Percentiles rank a stretch among this genome's conserved stretches.
Conservation (phyloP, 2,329 filamentous ascomycete species). For the Botryosphaeria dothidea region DNA sequence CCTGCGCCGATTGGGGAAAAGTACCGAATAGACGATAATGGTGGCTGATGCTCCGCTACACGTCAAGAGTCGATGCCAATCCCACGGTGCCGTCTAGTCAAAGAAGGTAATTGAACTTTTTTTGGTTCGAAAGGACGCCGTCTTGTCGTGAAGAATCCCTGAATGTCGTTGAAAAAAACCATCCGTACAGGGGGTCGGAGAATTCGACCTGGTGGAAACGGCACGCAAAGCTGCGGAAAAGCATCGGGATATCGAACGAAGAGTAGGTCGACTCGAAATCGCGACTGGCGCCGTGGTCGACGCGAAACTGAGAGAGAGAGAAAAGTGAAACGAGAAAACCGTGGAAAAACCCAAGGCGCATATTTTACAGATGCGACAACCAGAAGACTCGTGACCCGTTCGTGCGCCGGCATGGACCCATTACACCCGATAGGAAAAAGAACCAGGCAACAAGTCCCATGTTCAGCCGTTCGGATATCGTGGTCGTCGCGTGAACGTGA, state of each 20-base stretch:
- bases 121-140: constrained; percentile 13
- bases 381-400: constrained; percentile 18
- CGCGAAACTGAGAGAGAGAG: constrained; percentile 1
- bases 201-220: neutral
- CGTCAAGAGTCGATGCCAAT: constrained; percentile 13
- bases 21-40: constrained; percentile 1
- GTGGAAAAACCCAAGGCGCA: constrained; percentile 17
- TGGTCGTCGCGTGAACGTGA: constrained; percentile 19
- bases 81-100: constrained; percentile 17
- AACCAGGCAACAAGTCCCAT: constrained; percentile 18
- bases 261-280: constrained; percentile 18
- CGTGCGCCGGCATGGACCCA: constrained; percentile 18
- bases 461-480: constrained; percentile 16
- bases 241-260: constrained; percentile 19
- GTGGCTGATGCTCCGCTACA: neutral
- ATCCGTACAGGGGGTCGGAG: neutral
- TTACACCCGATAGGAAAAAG: constrained; percentile 18
- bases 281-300: constrained; percentile 13
- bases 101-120: constrained; percentile 20
- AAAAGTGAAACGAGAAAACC: constrained; percentile 11
- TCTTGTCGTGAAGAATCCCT: constrained; percentile 9
- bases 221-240: constrained; percentile 9
- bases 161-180: neutral
- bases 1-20: neutral
- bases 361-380: constrained; percentile 21